phyloP scores from a whole-genome alignment of 2,329 filamentous ascomycete genomes.

The Ophiostoma angusticollis region DNA sequence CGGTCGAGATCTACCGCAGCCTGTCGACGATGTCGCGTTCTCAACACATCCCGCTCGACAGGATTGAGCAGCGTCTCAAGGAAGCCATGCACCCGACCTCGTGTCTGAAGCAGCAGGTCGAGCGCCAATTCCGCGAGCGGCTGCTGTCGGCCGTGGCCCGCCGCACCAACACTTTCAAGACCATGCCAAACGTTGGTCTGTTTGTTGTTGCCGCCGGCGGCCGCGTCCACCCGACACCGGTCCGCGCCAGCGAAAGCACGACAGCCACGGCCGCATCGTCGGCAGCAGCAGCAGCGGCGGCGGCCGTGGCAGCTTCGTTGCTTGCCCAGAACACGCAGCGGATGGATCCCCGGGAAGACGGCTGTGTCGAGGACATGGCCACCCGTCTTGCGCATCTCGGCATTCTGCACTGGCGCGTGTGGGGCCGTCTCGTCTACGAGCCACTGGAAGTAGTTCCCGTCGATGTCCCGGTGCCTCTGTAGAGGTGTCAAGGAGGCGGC shows the following conservation, averaged over 20 bases:
- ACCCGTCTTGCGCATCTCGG: slow-evolving; percentile 71
- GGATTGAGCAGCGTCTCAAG: slow-evolving; percentile 11
- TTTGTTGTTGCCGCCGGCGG: slow-evolving; percentile 43
- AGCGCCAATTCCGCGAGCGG: slow-evolving; percentile 35
- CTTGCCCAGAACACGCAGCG: not conserved
- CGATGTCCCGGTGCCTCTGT: slow-evolving; percentile 4
- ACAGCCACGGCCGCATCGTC: slow-evolving; percentile 18
- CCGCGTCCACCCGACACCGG: slow-evolving; percentile 23
- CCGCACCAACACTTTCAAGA: slow-evolving; percentile 39
- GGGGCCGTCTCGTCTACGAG: slow-evolving; percentile 61
- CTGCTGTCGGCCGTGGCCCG: slow-evolving; percentile 35
- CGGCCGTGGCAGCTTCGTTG: not conserved
- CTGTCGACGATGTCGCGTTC: slow-evolving; percentile 2
- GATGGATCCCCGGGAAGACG: slow-evolving; percentile 31
- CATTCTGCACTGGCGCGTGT: slow-evolving; percentile 81
- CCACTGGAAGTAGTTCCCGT: not conserved
- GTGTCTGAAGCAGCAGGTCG: slow-evolving; percentile 26
- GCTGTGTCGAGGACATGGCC: slow-evolving; percentile 53
- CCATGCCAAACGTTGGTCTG: slow-evolving; percentile 37
- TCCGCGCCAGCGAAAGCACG: slow-evolving; percentile 19
- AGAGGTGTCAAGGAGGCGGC: too few species aligned
- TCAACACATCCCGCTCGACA: slow-evolving; percentile 2
- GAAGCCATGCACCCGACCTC: slow-evolving; percentile 2
- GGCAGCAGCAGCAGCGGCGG: slow-evolving; percentile 18
- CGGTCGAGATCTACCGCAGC: slow-evolving; percentile 46